Percentiles rank a stretch among this genome's conserved stretches.
Conservation (phyloP, 108 stramenopile species). For the Pseudonitzschia multiseries region DNA sequence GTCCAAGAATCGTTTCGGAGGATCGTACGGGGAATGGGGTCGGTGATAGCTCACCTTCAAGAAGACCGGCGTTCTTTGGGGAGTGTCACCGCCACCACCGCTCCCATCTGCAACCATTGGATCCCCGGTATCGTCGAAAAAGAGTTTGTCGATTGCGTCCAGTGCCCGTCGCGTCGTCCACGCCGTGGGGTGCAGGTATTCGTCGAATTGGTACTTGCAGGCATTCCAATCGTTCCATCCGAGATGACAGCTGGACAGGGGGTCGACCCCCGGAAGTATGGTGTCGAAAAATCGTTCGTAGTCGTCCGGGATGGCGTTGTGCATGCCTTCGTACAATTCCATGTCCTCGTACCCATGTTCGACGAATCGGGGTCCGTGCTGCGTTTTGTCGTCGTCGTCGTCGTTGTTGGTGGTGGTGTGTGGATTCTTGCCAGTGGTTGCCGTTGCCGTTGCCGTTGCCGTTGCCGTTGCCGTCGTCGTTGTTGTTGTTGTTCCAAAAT, state of each 20-base stretch:
- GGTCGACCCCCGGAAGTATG: slow-evolving; percentile 27
- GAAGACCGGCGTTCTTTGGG: slow-evolving; percentile 18
- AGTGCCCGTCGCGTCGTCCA: slow-evolving; percentile 36
- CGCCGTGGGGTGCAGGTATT: slow-evolving; percentile 40
- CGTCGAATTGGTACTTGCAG: slow-evolving; percentile 35
- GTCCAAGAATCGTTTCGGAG: slow-evolving; percentile 37
- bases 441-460: neutral
- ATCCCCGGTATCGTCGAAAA: neutral
- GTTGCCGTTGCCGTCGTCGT: neutral
- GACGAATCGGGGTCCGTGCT: neutral
- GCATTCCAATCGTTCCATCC: slow-evolving; percentile 42
- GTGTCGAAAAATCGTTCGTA: slow-evolving; percentile 32
- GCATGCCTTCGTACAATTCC: slow-evolving; percentile 35
- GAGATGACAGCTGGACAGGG: slow-evolving; percentile 29
- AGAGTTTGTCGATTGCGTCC: neutral
- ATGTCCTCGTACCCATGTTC: slow-evolving; percentile 30
- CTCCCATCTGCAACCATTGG: slow-evolving; percentile 3
- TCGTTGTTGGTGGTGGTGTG: neutral
- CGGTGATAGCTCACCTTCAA: slow-evolving; percentile 46
- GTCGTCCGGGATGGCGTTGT: slow-evolving; percentile 17
- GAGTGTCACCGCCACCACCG: slow-evolving; percentile 2
- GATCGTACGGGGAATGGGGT: slow-evolving; percentile 53
- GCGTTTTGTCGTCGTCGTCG: neutral
- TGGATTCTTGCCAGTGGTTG: no score
- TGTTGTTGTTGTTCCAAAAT: slow-evolving; percentile 28